Evolutionary conservation across 148 eudicot genomes (phyloP).

Genomic region (Chenopodium suecicum): DNA sequence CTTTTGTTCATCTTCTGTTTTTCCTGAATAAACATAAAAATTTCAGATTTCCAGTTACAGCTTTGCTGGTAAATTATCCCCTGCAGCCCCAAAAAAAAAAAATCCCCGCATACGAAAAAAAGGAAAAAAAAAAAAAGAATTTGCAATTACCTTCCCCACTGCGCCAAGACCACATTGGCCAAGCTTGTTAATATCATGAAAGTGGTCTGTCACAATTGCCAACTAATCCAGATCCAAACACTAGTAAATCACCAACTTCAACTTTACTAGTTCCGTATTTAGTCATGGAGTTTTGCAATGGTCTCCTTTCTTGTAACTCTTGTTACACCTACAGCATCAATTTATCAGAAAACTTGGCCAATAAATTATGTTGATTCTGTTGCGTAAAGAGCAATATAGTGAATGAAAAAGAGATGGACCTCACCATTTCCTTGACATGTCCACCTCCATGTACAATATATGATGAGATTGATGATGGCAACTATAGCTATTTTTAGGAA

Average conservation of each 20-base stretch:
- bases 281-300: no score
- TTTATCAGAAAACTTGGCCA: no score
- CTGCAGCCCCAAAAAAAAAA: no score
- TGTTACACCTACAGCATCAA: no score
- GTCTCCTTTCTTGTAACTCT: no score
- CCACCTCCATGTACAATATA: no score
- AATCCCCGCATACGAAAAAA: neutral
- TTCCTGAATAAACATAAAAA: slow-evolving; percentile 28
- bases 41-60: neutral
- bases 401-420: no score
- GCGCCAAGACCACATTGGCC: slow-evolving; percentile 60
- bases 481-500: no score
- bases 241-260: slow-evolving; percentile 28
- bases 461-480: no score
- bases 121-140: neutral
- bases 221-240: slow-evolving; percentile 35
- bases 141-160: slow-evolving; percentile 41
- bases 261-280: neutral
- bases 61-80: neutral
- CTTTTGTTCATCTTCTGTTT: slow-evolving; percentile 27
- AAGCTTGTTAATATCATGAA: slow-evolving; percentile 32
- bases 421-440: no score
- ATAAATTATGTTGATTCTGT: no score
- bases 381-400: no score
- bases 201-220: slow-evolving; percentile 39